phyloP scores from a whole-genome alignment of 164 flowering plant species.

The Amborella trichopoda region DNA sequence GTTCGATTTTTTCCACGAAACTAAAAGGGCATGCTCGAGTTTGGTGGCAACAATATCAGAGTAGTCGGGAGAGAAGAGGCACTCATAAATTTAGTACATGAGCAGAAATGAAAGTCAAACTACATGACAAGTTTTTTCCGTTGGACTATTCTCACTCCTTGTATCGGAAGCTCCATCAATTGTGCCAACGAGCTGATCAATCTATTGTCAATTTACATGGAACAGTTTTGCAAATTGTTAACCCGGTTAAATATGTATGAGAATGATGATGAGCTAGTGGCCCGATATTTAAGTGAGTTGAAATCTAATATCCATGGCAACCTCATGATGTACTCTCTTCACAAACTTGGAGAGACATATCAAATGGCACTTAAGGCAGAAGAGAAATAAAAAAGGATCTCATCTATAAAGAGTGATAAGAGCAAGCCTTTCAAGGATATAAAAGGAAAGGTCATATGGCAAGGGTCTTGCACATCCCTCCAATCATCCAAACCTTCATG shows the following conservation, averaged over 20 bases:
- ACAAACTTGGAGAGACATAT: not conserved
- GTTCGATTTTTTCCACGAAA: constrained; percentile 1
- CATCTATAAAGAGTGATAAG: not conserved
- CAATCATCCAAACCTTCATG: not conserved
- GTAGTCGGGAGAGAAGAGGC: not conserved
- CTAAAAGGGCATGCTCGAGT: constrained; percentile 3
- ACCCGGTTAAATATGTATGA: constrained; percentile 3
- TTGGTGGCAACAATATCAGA: constrained; percentile 7
- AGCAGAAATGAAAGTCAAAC: constrained; percentile 1
- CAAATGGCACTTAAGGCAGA: constrained; percentile 2
- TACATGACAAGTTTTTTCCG: constrained; percentile 3
- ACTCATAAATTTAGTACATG: not conserved
- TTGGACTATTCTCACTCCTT: constrained; percentile 2
- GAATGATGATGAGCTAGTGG: constrained; percentile 1
- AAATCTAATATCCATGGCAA: not conserved
- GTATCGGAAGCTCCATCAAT: not conserved
- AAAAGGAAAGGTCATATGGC: too few relatives aligned
- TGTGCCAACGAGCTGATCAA: not conserved
- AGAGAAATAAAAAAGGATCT: not conserved
- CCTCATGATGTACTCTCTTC: not conserved
- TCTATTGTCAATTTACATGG: not conserved
- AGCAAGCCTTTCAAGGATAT: too few relatives aligned
- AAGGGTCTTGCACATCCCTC: not conserved
- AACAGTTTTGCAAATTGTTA: constrained; percentile 1
- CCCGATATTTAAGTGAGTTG: constrained; percentile 4